phyloP scores from a whole-genome alignment of 768 basidiomycete genomes.

The Lepiota subincarnata region DNA sequence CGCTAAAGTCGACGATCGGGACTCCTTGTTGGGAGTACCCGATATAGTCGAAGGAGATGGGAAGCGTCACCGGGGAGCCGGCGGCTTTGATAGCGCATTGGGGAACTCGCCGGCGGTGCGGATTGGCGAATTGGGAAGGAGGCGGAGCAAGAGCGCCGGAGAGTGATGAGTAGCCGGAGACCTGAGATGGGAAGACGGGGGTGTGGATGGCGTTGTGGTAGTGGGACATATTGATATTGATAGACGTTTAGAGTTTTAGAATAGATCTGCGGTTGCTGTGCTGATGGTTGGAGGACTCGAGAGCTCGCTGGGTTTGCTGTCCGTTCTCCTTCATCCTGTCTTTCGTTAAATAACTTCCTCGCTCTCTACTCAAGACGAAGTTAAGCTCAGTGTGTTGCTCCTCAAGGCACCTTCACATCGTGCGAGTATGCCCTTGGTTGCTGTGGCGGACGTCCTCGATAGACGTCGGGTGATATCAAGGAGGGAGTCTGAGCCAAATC shows the following conservation, averaged over 20 bases:
- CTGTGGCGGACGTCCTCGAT: too few species aligned
- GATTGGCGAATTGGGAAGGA: not conserved
- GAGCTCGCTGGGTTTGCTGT: not conserved
- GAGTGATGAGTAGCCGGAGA: conserved; percentile 8
- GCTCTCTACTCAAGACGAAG: too few species aligned
- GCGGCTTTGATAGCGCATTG: conserved; percentile 3
- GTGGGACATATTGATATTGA: conserved; percentile 6
- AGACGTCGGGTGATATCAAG: too few species aligned
- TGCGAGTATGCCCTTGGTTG: too few species aligned
- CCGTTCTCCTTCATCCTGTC: not conserved
- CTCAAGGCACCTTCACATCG: too few species aligned
- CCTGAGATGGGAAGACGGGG: conserved; percentile 11
- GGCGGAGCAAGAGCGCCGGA: conserved; percentile 5
- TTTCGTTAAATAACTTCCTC: not conserved
- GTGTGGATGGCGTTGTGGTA: conserved; percentile 10
- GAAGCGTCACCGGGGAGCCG: not conserved
- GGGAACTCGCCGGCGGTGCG: conserved; percentile 9
- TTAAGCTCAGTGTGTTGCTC: too few species aligned
- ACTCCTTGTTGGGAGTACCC: conserved; percentile 11
- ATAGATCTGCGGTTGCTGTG: not conserved
- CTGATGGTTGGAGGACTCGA: not conserved
- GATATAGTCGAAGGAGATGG: conserved; percentile 10
- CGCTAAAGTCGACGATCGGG: conserved; percentile 9
- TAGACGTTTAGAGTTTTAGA: conserved; percentile 9
- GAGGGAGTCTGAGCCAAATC: too few species aligned